Percentiles rank a stretch among this genome's conserved stretches.
phyloP scores from a whole-genome alignment of 2,329 filamentous ascomycete species.

The Pseudocercospora macadamiae region DNA sequence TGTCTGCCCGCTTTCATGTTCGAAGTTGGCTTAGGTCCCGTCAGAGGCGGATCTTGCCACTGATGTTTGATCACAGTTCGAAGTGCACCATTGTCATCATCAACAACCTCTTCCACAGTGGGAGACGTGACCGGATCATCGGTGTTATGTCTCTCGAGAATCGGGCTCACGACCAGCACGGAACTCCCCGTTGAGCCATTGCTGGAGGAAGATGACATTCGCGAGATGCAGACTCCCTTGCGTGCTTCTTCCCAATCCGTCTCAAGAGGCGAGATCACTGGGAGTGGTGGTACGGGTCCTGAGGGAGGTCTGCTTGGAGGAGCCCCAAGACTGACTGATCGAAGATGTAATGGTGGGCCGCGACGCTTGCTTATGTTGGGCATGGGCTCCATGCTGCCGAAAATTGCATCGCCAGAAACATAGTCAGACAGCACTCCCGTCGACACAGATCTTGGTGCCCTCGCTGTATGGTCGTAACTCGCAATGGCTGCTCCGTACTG shows the following conservation, averaged over 20 bases:
- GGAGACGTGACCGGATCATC: constrained; percentile 28
- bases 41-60: constrained; percentile 39
- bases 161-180: constrained; percentile 45
- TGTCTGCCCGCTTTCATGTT: constrained; percentile 24
- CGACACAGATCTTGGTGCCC: constrained; percentile 33
- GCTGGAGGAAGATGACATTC: constrained; percentile 46
- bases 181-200: constrained; percentile 46
- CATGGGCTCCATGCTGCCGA: constrained; percentile 11
- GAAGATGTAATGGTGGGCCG: constrained; percentile 31
- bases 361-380: constrained; percentile 15
- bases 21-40: constrained; percentile 33
- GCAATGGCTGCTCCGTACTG: constrained; percentile 30
- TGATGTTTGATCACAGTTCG: constrained; percentile 43
- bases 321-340: constrained; percentile 41
- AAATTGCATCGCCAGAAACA: constrained; percentile 24
- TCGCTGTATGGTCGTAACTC: constrained; percentile 21
- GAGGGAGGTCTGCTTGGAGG: constrained; percentile 44
- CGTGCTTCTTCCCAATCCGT: constrained; percentile 12
- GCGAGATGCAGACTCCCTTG: constrained; percentile 37
- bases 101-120: constrained; percentile 32
- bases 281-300: constrained; percentile 48
- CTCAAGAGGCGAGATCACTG: constrained; percentile 34
- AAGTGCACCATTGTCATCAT: constrained; percentile 34
- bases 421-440: constrained; percentile 29
- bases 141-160: constrained; percentile 29